phyloP scores from a whole-genome alignment of 495 filamentous ascomycete species.

The Hypoxylon fragiforme region DNA sequence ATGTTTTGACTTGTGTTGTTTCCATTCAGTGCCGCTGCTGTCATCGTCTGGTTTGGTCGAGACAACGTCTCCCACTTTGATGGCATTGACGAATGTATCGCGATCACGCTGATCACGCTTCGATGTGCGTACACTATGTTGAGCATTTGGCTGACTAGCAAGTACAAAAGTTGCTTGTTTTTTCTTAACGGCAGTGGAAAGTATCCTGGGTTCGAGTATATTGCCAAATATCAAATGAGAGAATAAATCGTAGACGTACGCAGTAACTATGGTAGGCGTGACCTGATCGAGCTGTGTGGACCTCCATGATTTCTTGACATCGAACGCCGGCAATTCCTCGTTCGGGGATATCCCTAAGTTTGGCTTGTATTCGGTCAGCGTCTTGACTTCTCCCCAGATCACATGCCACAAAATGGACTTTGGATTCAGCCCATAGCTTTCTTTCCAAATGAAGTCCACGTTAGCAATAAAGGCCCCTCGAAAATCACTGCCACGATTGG shows the following conservation, averaged over 20 bases:
- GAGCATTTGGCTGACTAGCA: constrained; percentile 3
- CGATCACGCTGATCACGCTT: constrained; percentile 11
- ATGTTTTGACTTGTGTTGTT: constrained; percentile 43
- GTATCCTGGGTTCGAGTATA: constrained; percentile 41
- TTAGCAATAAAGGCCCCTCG: constrained; percentile 58
- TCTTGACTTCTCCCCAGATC: constrained; percentile 24
- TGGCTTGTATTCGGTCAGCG: constrained; percentile 18
- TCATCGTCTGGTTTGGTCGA: constrained; percentile 46
- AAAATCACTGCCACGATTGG: constrained; percentile 58
- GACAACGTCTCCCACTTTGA: constrained; percentile 46
- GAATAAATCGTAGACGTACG: constrained; percentile 66
- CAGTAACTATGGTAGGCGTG: constrained; percentile 64
- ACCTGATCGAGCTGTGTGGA: constrained; percentile 13
- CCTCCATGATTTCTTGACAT: too few relatives aligned
- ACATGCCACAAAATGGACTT: constrained; percentile 14
- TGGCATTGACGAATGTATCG: constrained; percentile 20
- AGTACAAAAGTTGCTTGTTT: constrained; percentile 18
- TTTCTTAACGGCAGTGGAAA: constrained; percentile 2
- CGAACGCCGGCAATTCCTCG: too few relatives aligned
- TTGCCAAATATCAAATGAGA: constrained; percentile 61
- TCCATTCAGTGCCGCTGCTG: constrained; percentile 56
- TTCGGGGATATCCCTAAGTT: constrained; percentile 20
- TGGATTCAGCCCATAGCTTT: constrained; percentile 51
- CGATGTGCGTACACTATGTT: constrained; percentile 5
- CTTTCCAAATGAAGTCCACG: constrained; percentile 64